Percentiles rank a stretch among this genome's conserved stretches.
These are phyloP conservation scores for Tagetes patula DNA, from an alignment of 129 eudicot genomes.

Conservation along the genomic window DNA sequence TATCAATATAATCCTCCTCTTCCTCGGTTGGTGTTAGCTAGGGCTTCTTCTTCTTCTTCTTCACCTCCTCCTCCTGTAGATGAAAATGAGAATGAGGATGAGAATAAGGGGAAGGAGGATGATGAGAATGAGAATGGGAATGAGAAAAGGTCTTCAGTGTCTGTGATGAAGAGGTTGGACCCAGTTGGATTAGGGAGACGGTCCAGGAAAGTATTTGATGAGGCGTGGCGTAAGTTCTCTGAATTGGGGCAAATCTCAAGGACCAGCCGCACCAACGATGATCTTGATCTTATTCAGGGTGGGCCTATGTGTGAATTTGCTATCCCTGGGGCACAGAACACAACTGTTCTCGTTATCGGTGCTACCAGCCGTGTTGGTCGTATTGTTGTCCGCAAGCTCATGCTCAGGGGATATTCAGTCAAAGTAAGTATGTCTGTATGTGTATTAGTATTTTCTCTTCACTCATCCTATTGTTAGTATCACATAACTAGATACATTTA, in stretches of 20 bases:
- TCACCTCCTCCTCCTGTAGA: slow-evolving; percentile 17
- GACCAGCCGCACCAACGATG: slow-evolving; percentile 57
- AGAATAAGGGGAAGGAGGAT: slow-evolving; percentile 16
- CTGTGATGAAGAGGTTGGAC: slow-evolving; percentile 64
- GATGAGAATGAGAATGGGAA: not conserved
- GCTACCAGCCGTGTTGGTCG: slow-evolving; percentile 98
- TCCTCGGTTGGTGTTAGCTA: slow-evolving; percentile 23
- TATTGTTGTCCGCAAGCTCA: slow-evolving; percentile 90
- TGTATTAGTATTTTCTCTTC: too few species aligned
- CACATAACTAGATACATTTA: too few species aligned
- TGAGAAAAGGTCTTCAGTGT: slow-evolving; percentile 31
- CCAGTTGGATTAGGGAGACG: slow-evolving; percentile 96
- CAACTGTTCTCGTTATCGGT: slow-evolving; percentile 87
- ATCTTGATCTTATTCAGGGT: slow-evolving; percentile 56
- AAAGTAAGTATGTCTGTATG: slow-evolving; percentile 41
- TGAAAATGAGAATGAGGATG: slow-evolving; percentile 4
- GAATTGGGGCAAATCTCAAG: slow-evolving; percentile 93
- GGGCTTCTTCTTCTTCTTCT: slow-evolving; percentile 28
- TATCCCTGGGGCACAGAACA: slow-evolving; percentile 95
- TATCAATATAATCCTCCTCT: not conserved
- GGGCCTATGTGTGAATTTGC: slow-evolving; percentile 98
- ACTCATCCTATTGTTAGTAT: too few species aligned
- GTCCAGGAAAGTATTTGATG: slow-evolving; percentile 87
- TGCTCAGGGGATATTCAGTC: slow-evolving; percentile 94
- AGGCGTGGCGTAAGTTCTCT: slow-evolving; percentile 96